phyloP scores from a whole-genome alignment of 2,329 filamentous ascomycete genomes.

The Colletotrichum somersetense region DNA sequence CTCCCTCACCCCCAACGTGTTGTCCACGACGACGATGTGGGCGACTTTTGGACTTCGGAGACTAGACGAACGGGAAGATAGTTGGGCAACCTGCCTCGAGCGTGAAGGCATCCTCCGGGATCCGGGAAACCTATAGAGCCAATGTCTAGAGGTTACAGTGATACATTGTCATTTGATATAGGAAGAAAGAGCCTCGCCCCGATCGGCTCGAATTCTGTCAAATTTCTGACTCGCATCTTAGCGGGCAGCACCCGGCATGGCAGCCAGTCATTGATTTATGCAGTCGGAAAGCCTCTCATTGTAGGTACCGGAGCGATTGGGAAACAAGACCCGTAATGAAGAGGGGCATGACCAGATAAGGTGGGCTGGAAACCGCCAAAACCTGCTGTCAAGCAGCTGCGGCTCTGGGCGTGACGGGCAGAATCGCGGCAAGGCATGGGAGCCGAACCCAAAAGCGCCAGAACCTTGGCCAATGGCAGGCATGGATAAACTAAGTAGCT shows the following conservation, averaged over 20 bases:
- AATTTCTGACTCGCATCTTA: not conserved
- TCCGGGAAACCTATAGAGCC: too few relatives aligned
- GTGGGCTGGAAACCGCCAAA: slow-evolving; percentile 15
- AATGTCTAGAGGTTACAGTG: not conserved
- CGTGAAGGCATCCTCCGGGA: too few relatives aligned
- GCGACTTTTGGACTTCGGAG: not conserved
- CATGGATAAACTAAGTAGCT: not conserved
- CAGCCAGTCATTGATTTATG: not conserved
- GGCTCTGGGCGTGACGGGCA: slow-evolving; percentile 30
- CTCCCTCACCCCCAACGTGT: not conserved
- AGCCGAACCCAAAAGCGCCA: not conserved
- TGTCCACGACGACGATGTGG: not conserved
- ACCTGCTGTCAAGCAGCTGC: slow-evolving; percentile 21
- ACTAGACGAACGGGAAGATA: not conserved
- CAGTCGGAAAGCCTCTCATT: not conserved
- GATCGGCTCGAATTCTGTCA: slow-evolving; percentile 11
- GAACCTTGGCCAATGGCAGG: slow-evolving; percentile 10
- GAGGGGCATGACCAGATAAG: not conserved
- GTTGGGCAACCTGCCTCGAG: not conserved
- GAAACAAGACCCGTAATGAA: not conserved
- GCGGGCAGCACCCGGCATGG: not conserved
- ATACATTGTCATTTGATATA: not conserved
- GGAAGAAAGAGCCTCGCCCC: not conserved
- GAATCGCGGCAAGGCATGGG: slow-evolving; percentile 13
- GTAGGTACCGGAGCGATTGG: too few relatives aligned